Conservation (phyloP, 805 yeast genomes). For the Starmerella floris region DNA sequence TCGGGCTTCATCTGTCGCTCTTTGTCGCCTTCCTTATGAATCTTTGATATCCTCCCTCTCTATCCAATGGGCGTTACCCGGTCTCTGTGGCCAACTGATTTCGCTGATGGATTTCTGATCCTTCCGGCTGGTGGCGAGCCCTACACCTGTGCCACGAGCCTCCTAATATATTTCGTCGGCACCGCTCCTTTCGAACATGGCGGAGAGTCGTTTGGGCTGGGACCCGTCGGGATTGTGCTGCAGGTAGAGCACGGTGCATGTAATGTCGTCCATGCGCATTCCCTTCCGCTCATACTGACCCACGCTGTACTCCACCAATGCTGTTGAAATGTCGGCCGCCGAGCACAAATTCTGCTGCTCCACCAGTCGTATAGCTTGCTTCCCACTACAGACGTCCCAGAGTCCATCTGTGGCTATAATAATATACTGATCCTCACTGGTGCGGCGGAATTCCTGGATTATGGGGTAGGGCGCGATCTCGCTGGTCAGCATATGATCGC, state of each 20-base stretch:
- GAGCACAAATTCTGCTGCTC: conserved; percentile 30
- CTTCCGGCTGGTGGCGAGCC: too few species aligned
- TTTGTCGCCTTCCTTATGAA: too few species aligned
- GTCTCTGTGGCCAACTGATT: too few species aligned
- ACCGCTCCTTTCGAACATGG: too few species aligned
- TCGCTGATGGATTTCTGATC: too few species aligned
- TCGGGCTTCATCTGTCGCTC: too few species aligned
- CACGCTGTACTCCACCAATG: conserved; percentile 11
- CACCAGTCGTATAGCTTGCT: conserved; percentile 44
- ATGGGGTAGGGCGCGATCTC: conserved; percentile 46
- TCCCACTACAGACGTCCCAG: conserved; percentile 75
- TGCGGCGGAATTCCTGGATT: conserved; percentile 56
- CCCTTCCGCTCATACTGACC: conserved; percentile 3
- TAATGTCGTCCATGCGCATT: conserved; percentile 17
- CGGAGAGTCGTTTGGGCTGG: too few species aligned
- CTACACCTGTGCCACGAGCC: too few species aligned
- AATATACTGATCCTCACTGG: conserved; percentile 47
- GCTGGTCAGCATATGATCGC: conserved; percentile 65
- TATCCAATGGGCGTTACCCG: too few species aligned
- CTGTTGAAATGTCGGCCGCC: conserved; percentile 11
- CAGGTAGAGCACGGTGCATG: conserved; percentile 15
- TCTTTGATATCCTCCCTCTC: too few species aligned
- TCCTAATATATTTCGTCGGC: too few species aligned
- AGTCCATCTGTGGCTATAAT: conserved; percentile 80
- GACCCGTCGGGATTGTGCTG: too few species aligned